Evolutionary conservation across 768 basidiomycete species (phyloP), one percentile per base, ranked within the genome.

Genomic region (Dacryopinax primogenitus): DNA sequence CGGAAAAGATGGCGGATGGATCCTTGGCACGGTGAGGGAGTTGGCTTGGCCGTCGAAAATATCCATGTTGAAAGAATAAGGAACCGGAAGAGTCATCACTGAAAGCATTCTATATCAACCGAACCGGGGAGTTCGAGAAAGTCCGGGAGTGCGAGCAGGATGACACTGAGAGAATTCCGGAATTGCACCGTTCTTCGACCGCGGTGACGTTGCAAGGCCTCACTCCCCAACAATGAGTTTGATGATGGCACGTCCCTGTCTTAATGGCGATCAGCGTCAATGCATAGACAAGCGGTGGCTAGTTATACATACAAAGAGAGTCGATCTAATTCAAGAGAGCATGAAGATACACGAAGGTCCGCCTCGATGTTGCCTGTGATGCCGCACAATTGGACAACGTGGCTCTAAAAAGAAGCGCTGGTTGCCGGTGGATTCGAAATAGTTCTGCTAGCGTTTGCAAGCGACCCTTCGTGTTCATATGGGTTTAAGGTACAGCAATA

Each of bases 331-430:
- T 6, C 41, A 23, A 32, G 51, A 58, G 26, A 28, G 51, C 4
- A 30, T 58, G 51, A 58, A 58, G 26, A 18, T 28, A 30, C 18
- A 58, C 3, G 51, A 58, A 58, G 4, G 51, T 21, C 51, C 51
- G 21, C 13, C 51, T 23, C 23, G 23, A 11, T 28, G 30, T 30
- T 30, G 32, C 51, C 51, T 58, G 13, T 11, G 51, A 58, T 6
- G 51, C 51, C 26, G 51, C 51, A 58, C 51, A 58, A 58, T 28
- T 15, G 23, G 13, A 32, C 51, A 58, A 58, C 51, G 51, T 58
- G 51, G 51, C 51, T 58, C 51, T 21, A 58, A 58, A 58, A 32
- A 58, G 51, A 58, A 58, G 51, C 51, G 51, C 13, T 30, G 51
- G 23, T 13, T 15, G 18, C 51, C 11, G 51, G 51, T 2, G 51